Conservation (phyloP, 176 grass and related monocot species). For the Ensete glaucum region DNA sequence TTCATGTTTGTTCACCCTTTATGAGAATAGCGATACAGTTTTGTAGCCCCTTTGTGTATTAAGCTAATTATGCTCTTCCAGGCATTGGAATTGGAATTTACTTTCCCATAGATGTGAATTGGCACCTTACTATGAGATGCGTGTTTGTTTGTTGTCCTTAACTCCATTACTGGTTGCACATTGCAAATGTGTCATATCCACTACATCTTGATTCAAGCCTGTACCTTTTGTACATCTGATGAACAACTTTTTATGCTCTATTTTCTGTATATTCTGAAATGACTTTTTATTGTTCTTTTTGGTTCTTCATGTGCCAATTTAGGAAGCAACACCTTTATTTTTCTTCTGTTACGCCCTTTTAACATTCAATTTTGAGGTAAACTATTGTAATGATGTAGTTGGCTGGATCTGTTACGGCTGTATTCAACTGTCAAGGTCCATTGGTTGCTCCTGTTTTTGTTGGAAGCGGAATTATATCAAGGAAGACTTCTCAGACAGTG, state of each 20-base stretch:
- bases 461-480: conserved; percentile 95
- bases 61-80: neutral
- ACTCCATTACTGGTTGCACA: neutral
- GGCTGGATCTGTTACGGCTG: conserved; percentile 87
- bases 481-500: conserved; percentile 61
- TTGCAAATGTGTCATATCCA: neutral
- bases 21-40: neutral
- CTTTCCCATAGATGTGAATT: neutral
- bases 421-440: conserved; percentile 98
- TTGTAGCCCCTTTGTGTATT: neutral
- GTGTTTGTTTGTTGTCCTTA: neutral
- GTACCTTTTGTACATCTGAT: neutral
- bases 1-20: neutral
- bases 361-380: conserved; percentile 23
- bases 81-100: neutral
- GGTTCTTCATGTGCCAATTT: neutral
- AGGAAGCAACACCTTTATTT: neutral
- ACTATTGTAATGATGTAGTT: conserved; percentile 43
- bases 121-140: neutral
- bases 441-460: conserved; percentile 94
- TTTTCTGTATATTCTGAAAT: neutral
- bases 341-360: conserved; percentile 12
- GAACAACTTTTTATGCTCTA: neutral
- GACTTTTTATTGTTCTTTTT: neutral
- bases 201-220: neutral